Evolutionary conservation across 192 early-diverging fungal genomes (phyloP).

Genomic region (Thamnidium elegans): DNA sequence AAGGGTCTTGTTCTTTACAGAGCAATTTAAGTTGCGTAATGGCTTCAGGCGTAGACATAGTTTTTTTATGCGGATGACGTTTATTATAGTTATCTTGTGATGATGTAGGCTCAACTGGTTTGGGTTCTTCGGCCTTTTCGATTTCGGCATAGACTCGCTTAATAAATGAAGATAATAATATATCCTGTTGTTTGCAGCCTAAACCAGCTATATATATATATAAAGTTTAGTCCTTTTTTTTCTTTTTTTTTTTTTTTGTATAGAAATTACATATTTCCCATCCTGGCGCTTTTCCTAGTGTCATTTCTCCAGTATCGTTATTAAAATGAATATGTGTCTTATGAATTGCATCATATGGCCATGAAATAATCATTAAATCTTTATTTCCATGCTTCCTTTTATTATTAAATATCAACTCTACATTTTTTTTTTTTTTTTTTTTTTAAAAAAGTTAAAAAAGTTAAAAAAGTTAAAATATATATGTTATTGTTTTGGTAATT

Average conservation of each 20-base stretch:
- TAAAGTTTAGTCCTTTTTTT: no score
- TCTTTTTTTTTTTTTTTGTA: constrained; percentile 4
- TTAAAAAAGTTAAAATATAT: no score
- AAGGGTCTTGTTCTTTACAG: constrained; percentile 1
- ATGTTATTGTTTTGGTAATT: background rate
- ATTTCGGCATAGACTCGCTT: constrained; percentile 16
- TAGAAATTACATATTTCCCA: constrained; percentile 7
- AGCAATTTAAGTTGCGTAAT: background rate
- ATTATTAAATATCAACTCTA: background rate
- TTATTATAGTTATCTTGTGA: background rate
- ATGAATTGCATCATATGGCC: constrained; percentile 9
- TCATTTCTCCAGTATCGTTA: constrained; percentile 8
- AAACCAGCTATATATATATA: background rate
- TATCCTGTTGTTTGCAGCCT: constrained; percentile 4
- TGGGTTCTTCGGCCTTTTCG: background rate
- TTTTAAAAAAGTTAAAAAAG: no score
- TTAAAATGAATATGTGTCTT: constrained; percentile 16
- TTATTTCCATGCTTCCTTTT: background rate
- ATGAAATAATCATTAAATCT: constrained; percentile 9
- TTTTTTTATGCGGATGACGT: background rate
- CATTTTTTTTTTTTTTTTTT: no score
- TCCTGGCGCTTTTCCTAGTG: background rate
- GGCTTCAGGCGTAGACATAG: background rate
- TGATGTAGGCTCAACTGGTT: background rate
- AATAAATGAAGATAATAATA: constrained; percentile 13